phyloP scores from a whole-genome alignment of 768 basidiomycete genomes.

The Kwoniella europaea region DNA sequence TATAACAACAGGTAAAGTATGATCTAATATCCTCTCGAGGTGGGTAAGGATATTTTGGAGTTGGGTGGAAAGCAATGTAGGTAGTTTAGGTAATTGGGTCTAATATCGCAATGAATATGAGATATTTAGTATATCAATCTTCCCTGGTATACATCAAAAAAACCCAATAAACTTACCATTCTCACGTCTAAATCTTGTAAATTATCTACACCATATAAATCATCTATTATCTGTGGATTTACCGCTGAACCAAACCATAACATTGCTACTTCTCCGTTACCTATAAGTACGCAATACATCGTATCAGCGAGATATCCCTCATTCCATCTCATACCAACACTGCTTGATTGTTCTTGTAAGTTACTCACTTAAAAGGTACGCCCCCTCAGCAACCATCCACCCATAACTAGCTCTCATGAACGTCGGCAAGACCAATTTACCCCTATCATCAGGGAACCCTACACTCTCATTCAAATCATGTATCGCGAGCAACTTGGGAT shows the following conservation, averaged over 20 bases:
- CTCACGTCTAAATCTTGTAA: constrained; percentile 70
- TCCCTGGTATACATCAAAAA: background rate
- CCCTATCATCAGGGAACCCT: constrained; percentile 66
- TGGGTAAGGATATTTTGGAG: constrained; percentile 81
- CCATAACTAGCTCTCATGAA: constrained; percentile 80
- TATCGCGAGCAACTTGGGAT: constrained; percentile 83
- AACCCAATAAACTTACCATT: constrained; percentile 63
- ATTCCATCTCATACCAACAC: background rate
- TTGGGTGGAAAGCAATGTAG: constrained; percentile 79
- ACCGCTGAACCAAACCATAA: constrained; percentile 87
- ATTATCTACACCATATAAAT: constrained; percentile 84
- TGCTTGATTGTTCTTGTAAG: no score
- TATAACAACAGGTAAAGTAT: constrained; percentile 64
- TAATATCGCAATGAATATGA: constrained; percentile 48
- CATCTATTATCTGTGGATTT: constrained; percentile 78
- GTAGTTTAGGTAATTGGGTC: constrained; percentile 72
- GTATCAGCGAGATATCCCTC: background rate
- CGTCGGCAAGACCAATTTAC: constrained; percentile 70
- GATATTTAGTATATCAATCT: background rate
- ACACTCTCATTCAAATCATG: constrained; percentile 77
- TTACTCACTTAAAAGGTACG: constrained; percentile 84
- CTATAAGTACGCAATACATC: constrained; percentile 59
- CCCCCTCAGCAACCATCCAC: constrained; percentile 85
- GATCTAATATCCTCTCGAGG: constrained; percentile 63
- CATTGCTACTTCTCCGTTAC: constrained; percentile 84